These are phyloP conservation scores for Onygenales sp. DNA, from an alignment of 2,329 filamentous ascomycete species.

Conservation along the genomic window DNA sequence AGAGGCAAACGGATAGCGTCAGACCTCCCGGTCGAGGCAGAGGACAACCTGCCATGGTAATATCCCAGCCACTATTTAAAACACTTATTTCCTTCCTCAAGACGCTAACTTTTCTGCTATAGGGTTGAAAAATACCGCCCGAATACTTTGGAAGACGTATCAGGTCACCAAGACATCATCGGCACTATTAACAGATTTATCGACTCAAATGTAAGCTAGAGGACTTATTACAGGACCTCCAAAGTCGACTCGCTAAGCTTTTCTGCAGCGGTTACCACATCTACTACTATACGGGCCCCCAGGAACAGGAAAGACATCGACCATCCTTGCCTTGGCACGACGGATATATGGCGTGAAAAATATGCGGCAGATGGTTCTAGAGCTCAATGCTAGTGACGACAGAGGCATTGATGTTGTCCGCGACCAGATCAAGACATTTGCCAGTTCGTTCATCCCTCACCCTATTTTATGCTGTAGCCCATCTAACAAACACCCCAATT, in stretches of 20 bases:
- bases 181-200: slow-evolving; percentile 97
- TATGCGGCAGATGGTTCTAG: slow-evolving; percentile 96
- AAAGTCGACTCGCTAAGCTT: background rate
- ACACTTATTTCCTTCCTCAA: background rate
- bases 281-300: slow-evolving; percentile 94
- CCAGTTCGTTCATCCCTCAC: slow-evolving; percentile 42
- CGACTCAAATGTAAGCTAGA: slow-evolving; percentile 61
- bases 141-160: slow-evolving; percentile 79
- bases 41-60: slow-evolving; percentile 88
- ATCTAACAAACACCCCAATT: background rate
- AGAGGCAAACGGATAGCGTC: slow-evolving; percentile 91
- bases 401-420: slow-evolving; percentile 95
- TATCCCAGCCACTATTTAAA: slow-evolving; percentile 2
- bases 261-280: slow-evolving; percentile 65
- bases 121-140: slow-evolving; percentile 98
- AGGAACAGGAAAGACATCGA: slow-evolving; percentile 95
- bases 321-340: slow-evolving; percentile 82
- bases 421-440: slow-evolving; percentile 99
- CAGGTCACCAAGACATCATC: slow-evolving; percentile 93
- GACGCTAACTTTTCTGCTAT: slow-evolving; percentile 9
- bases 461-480: background rate
- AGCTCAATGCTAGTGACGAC: slow-evolving; percentile 95
- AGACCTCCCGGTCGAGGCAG: slow-evolving; percentile 85
- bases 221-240: background rate
- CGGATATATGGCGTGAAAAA: slow-evolving; percentile 88